Base-by-base conservation (phyloP, 495 filamentous ascomycete genomes). In the Tuber umbilicatum region DNA sequence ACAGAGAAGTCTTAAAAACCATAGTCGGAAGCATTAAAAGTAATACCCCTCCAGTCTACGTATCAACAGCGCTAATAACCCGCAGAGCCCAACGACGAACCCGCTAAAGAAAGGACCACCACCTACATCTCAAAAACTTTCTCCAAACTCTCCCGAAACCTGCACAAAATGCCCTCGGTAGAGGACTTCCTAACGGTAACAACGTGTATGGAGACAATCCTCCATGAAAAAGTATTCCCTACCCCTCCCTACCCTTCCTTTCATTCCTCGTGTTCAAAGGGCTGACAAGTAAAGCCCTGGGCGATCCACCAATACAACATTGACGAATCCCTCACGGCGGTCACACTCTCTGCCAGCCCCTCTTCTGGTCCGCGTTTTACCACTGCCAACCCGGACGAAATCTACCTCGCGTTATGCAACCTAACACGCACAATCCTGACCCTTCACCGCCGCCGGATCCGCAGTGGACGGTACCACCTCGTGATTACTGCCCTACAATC, bases 381-480 rank as follows among this genome's bases (percentile, higher is more conserved):
- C 40, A 16, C 39, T 19, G 14, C 45, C 1, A 38, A 35, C 31
- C 64, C 78, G 38, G 75, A 82, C 55, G 74, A 74, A 14, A 70
- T 82, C 9, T 80, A 78, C 68, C 60, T 73, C n/a, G 50, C 42
- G 16, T 16, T 82, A 5, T 81, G 75, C 41, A 69, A 73, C 35
- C 68, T 74, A 27, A 69, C 73, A 45, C 74, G 71, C 21, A 37
- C 71, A 1, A 73, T 75, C 27, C 68, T 82, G 37, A 73, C 73
- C 27, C 67, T 80, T 21, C 80, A 82, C 45, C 74, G 81, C 3
- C 71, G 75, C 69, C 76, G 75, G n/a, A 60, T 82, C 2, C 80
- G 80, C n/a, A 70, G 76, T 38, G 68, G 78, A n/a, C 81, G 81
- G 21, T 82, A 80, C 55, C 81, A 82, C 73, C 78, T 82, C 55